Percentiles rank a stretch among this genome's conserved stretches.
Conservation (phyloP, 257 asterid species). For the Solanum sejunctum region DNA sequence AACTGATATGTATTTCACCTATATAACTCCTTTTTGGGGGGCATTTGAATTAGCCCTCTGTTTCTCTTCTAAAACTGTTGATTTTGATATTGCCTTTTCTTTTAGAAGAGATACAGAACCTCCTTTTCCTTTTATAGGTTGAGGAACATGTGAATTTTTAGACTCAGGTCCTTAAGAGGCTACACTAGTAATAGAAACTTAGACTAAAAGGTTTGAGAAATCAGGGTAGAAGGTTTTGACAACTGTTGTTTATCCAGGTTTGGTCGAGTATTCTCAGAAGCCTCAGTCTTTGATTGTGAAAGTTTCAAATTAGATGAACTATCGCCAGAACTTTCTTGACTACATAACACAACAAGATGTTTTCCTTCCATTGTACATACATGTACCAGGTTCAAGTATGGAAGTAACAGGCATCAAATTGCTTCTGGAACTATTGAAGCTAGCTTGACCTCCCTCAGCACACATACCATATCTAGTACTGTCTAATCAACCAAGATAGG, state of each 20-base stretch:
- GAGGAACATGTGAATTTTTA: conserved; percentile 3
- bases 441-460: conserved; percentile 5
- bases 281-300: neutral
- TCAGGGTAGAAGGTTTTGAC: conserved; percentile 4
- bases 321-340: too few relatives aligned
- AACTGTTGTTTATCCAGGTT: conserved; percentile 9
- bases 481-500: conserved; percentile 47
- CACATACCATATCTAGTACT: conserved; percentile 63
- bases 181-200: conserved; percentile 8
- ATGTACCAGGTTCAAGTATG: too few relatives aligned
- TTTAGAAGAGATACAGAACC: conserved; percentile 18
- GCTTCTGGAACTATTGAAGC: too few relatives aligned
- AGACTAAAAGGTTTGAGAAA: conserved; percentile 13
- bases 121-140: neutral
- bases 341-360: too few relatives aligned
- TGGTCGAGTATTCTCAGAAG: conserved; percentile 10
- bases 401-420: too few relatives aligned
- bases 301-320: too few relatives aligned
- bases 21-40: neutral
- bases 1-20: conserved; percentile 48
- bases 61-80: conserved; percentile 1
- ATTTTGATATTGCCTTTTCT: conserved; percentile 18
- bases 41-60: too few relatives aligned
- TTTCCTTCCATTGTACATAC: too few relatives aligned
- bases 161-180: conserved; percentile 6